These are phyloP conservation scores for Mrakia frigida DNA, from an alignment of 768 basidiomycete genomes.

Conservation along the genomic window DNA sequence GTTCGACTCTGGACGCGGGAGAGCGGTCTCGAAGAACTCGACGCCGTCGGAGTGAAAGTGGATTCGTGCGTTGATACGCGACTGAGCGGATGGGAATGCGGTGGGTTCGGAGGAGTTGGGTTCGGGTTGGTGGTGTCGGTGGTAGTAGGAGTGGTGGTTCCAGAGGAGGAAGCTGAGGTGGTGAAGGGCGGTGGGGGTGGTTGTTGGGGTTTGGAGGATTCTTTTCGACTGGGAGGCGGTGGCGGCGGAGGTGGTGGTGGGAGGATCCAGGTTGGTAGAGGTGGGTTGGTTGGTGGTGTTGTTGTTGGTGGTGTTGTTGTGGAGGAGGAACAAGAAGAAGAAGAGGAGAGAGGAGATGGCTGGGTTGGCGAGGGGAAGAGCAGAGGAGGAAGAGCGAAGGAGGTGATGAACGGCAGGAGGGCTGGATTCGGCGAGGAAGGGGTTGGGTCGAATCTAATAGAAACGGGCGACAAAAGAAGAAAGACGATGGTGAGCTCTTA, in stretches of 20 bases:
- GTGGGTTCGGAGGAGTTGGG: neutral
- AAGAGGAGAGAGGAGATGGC: neutral
- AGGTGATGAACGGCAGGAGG: constrained; percentile 13
- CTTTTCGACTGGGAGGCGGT: neutral
- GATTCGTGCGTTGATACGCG: constrained; percentile 5
- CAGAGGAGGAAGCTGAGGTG: neutral
- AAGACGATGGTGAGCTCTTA: neutral
- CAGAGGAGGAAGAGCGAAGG: constrained; percentile 2
- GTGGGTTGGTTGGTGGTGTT: neutral
- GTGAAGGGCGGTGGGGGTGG: constrained; percentile 1
- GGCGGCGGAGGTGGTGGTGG: neutral
- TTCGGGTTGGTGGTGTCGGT: neutral
- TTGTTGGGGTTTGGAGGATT: neutral
- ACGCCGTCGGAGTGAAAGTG: neutral
- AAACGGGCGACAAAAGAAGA: neutral
- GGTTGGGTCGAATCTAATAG: neutral
- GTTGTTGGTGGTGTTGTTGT: neutral
- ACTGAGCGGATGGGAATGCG: neutral
- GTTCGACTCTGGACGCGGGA: neutral
- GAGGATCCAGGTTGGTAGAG: neutral
- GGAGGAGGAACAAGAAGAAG: neutral
- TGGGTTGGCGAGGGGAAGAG: neutral
- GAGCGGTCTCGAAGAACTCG: neutral
- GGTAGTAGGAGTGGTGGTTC: neutral
- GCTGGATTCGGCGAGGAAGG: constrained; percentile 10